These are phyloP conservation scores for Penicillium digitatum DNA, from an alignment of 2,329 filamentous ascomycete species.

Conservation along the genomic window DNA sequence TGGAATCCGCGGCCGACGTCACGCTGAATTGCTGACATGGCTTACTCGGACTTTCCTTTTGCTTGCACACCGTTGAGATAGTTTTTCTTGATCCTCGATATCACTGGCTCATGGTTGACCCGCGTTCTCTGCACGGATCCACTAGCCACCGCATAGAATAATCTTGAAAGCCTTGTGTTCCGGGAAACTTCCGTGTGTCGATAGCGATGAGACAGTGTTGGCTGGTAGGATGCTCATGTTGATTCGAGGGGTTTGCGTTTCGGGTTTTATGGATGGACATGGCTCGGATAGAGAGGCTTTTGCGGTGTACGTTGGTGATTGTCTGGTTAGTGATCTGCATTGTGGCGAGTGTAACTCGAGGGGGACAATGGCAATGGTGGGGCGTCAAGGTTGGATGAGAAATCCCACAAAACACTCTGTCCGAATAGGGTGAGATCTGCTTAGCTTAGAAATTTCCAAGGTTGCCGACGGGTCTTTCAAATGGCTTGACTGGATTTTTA, in stretches of 20 bases:
- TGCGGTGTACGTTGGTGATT: neutral
- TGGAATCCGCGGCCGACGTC: neutral
- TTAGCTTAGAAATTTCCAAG: neutral
- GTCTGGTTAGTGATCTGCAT: neutral
- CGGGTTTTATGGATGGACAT: neutral
- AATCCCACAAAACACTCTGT: neutral
- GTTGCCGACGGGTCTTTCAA: neutral
- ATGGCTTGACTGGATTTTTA: neutral
- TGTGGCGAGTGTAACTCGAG: conserved; percentile 2
- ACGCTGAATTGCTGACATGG: neutral
- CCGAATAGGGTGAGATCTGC: neutral
- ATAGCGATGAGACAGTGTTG: neutral
- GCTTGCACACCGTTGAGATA: neutral
- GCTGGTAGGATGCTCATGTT: neutral
- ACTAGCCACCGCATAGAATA: conserved; percentile 5
- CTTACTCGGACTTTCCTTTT: neutral
- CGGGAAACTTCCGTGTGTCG: neutral
- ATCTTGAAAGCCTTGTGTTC: neutral
- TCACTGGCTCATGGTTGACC: neutral
- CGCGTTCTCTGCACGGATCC: neutral
- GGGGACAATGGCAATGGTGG: neutral
- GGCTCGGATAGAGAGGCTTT: neutral
- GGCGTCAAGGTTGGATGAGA: neutral
- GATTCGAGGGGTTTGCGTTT: neutral
- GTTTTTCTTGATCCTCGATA: neutral